Percentiles rank a stretch among this genome's conserved stretches.
phyloP scores from a whole-genome alignment of 352 stramenopile genomes.

The Phytophthora sansomeana region DNA sequence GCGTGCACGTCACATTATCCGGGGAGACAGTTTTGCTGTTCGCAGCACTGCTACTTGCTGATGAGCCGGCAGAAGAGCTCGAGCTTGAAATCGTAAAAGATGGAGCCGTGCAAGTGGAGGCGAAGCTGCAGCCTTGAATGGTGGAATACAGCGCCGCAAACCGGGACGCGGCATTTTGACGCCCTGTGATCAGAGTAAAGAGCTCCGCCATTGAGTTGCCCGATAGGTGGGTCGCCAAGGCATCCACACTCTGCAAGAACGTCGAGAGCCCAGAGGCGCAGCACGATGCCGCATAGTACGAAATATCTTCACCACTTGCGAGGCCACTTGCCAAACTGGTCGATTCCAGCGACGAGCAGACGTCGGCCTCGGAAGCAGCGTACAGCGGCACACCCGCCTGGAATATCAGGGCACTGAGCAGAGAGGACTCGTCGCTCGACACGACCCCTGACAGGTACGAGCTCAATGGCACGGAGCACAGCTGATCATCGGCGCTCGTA shows the following conservation, averaged over 20 bases:
- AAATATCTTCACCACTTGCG: conserved; percentile 32
- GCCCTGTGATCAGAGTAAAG: conserved; percentile 58
- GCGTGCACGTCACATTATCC: conserved; percentile 57
- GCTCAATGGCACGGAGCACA: conserved; percentile 61
- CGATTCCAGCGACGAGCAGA: conserved; percentile 53
- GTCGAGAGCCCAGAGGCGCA: conserved; percentile 48
- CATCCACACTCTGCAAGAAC: conserved; percentile 60
- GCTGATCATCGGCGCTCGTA: conserved; percentile 42
- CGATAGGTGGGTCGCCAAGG: conserved; percentile 49
- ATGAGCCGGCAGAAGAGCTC: conserved; percentile 19
- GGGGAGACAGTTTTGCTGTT: conserved; percentile 46
- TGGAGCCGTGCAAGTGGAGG: conserved; percentile 47
- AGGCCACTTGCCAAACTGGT: conserved; percentile 51
- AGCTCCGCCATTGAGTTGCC: conserved; percentile 60
- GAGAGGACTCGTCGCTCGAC: conserved; percentile 41
- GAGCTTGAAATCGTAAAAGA: conserved; percentile 46
- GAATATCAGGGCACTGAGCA: conserved; percentile 55
- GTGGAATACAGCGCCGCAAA: conserved; percentile 54
- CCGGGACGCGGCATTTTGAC: conserved; percentile 36
- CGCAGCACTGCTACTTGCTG: conserved; percentile 19
- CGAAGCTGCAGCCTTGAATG: conserved; percentile 53
- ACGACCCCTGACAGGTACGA: conserved; percentile 44
- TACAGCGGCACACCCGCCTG: conserved; percentile 58
- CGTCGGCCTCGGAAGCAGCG: conserved; percentile 45
- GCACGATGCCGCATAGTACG: conserved; percentile 61